phyloP scores from a whole-genome alignment of 306 rosid species.

The Dalbergia cochinchinensis region DNA sequence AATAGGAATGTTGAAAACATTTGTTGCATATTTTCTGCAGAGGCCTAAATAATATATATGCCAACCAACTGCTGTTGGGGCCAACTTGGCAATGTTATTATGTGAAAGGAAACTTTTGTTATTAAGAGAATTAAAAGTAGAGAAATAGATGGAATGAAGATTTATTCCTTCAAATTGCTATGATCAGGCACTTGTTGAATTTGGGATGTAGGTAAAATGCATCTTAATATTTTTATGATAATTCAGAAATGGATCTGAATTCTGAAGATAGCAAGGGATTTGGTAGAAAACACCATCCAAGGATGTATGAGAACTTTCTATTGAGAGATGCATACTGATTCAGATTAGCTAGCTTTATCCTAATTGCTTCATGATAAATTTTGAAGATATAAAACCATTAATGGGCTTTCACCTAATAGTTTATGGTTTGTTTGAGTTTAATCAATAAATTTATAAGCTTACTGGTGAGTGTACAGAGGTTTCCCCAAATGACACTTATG shows the following conservation, averaged over 20 bases:
- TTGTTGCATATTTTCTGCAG: background rate
- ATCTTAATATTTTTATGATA: background rate
- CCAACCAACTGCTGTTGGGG: background rate
- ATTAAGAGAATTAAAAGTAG: background rate
- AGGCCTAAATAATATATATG: background rate
- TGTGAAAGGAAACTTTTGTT: background rate
- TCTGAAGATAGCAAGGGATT: too few relatives aligned
- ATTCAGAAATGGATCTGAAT: background rate
- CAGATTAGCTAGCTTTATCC: background rate
- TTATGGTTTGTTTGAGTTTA: background rate
- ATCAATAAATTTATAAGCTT: too few relatives aligned
- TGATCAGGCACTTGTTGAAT: background rate
- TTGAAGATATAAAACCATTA: background rate
- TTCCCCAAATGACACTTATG: background rate
- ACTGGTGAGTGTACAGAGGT: background rate
- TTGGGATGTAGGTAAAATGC: background rate
- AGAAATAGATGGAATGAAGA: background rate
- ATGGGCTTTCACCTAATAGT: background rate
- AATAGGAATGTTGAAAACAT: background rate
- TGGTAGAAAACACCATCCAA: background rate
- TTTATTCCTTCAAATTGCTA: background rate
- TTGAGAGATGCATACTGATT: background rate
- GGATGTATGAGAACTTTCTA: background rate
- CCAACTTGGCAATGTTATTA: background rate
- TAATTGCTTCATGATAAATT: background rate